Conservation (phyloP, 2,329 filamentous ascomycete genomes). For the Aspergillus ustus region DNA sequence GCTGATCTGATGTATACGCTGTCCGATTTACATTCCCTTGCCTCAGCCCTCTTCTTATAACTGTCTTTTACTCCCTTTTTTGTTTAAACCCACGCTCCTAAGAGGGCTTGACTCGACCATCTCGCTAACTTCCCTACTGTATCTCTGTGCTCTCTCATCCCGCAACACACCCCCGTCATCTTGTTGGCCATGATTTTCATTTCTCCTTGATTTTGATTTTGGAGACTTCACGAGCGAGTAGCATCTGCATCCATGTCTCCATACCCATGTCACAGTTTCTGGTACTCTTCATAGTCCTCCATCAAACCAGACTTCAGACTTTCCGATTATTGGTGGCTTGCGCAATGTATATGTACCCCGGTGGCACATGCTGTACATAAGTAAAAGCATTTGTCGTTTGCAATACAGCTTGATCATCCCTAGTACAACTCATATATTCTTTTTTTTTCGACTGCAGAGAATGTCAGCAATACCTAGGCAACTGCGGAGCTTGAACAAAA, state of each 20-base stretch:
- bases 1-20: slow-evolving; percentile 38
- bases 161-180: slow-evolving; percentile 21
- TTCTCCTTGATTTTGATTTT: slow-evolving; percentile 23
- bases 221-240: slow-evolving; percentile 27
- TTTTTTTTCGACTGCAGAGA: not conserved
- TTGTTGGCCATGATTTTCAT: slow-evolving; percentile 27
- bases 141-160: slow-evolving; percentile 21
- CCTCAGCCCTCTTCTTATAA: slow-evolving; percentile 12
- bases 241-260: slow-evolving; percentile 27
- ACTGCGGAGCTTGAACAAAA: slow-evolving; percentile 1
- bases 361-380: slow-evolving; percentile 39
- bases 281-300: slow-evolving; percentile 25
- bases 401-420: slow-evolving; percentile 24
- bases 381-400: slow-evolving; percentile 27
- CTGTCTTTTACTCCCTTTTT: slow-evolving; percentile 17
- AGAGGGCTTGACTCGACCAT: slow-evolving; percentile 25
- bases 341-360: slow-evolving; percentile 37
- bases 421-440: not conserved
- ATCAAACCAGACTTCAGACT: slow-evolving; percentile 24
- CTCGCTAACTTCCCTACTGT: slow-evolving; percentile 23
- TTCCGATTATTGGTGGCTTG: slow-evolving; percentile 27
- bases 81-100: slow-evolving; percentile 19
- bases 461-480: not conserved
- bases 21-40: slow-evolving; percentile 28
- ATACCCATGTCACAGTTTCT: slow-evolving; percentile 28